Base-by-base conservation (phyloP, 1,284 basidiomycete genomes). In the Melampsora abietis-canadensis region DNA sequence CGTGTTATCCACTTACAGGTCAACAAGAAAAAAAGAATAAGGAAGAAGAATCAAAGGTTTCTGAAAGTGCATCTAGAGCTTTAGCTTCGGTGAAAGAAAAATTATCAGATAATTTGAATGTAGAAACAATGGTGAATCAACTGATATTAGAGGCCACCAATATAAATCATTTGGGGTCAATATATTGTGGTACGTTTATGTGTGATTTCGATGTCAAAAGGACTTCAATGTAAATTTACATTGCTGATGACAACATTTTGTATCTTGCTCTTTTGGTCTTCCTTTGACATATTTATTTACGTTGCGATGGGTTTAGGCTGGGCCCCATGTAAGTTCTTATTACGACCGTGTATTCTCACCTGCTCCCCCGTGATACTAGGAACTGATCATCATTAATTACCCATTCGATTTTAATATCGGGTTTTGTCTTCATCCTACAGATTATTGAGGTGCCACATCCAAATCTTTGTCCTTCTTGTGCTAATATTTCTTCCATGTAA, bases 91-190 rank as follows among this genome's bases (percentile, higher is more conserved):
- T 96, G 47, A 84, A 87, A 14, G 84, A 87, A 59, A 98, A 98
- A 82, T 84, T 98, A 48, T 89, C 92, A 79, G 88, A 87, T 77
- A 86, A 88, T 14, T 84, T 97, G 77, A 95, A 92, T 79, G 90
- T 95, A 46, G 92, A 96, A 81, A 94, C 92, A 79, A 91, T 90
- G 3, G 92, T 98, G 76, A 97, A 96, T 83, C 90, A 94, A 81
- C 86, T 98, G 48, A 90, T 98, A 75, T 88, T 91, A 30, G 89
- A 94, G 80, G 95, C 95, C 48, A 91, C 88, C 51, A 91, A 95
- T 80, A 82, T 85, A 0, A 84, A 84, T 47, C 91, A 93, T 81
- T 83, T 98, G 44, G 89, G 88, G 1, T 86, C 85, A 31, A 93
- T 98, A 79, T 98, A 87, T 61, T 76, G 77, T 40, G 82, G 82